These are phyloP conservation scores for Colletotrichum scovillei DNA, from an alignment of 2,329 filamentous ascomycete genomes.

Conservation along the genomic window DNA sequence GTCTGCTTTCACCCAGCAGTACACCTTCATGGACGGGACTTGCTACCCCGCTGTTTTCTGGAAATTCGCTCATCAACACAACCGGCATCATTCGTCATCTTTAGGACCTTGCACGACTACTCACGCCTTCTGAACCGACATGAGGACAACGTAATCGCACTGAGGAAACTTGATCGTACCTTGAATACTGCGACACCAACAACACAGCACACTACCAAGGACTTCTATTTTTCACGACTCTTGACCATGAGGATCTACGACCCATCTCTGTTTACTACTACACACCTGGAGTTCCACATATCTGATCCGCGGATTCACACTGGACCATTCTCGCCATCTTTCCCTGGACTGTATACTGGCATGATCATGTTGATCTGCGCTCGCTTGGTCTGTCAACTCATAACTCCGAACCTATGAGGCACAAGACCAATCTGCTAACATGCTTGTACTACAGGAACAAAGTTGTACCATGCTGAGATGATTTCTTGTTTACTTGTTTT, in stretches of 20 bases:
- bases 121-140: too few species aligned
- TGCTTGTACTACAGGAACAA: constrained; percentile 58
- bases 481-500: constrained; percentile 45
- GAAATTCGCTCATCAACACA: too few species aligned
- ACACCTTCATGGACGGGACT: background rate
- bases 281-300: constrained; percentile 1
- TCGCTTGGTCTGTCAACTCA: constrained; percentile 50
- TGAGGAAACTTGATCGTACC: too few species aligned
- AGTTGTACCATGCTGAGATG: constrained; percentile 62
- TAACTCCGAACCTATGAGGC: constrained; percentile 34
- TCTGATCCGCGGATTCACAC: background rate
- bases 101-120: too few species aligned
- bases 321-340: background rate
- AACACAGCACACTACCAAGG: background rate
- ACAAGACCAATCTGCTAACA: constrained; percentile 47
- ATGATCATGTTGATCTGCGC: constrained; percentile 25
- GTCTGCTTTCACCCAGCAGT: background rate
- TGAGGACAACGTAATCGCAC: too few species aligned
- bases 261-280: background rate
- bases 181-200: background rate
- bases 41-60: background rate
- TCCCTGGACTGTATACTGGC: background rate
- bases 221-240: background rate
- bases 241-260: background rate
- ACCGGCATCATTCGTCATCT: too few species aligned